Evolutionary conservation across 148 eudicot genomes (phyloP).

Genomic region (Vaccinium vitisidaea): DNA sequence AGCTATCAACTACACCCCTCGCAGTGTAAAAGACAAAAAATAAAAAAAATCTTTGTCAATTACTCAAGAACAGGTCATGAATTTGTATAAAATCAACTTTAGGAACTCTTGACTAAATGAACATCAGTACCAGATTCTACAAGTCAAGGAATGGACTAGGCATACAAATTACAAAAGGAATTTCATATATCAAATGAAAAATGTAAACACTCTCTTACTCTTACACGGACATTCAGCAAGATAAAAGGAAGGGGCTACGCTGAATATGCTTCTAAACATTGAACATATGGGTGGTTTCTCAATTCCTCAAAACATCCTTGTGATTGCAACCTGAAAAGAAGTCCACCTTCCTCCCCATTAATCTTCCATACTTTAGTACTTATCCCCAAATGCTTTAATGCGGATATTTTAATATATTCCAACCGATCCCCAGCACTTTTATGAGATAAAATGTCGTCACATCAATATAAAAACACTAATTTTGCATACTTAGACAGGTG

Average conservation of each 20-base stretch:
- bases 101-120: neutral
- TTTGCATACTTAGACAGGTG: neutral
- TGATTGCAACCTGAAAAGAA: neutral
- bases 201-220: neutral
- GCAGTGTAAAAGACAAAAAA: no score
- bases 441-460: no score
- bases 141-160: neutral
- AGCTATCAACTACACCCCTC: no score
- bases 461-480: no score
- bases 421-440: neutral
- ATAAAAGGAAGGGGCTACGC: neutral
- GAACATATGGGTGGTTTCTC: neutral
- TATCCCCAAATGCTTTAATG: neutral
- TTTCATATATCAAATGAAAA: neutral
- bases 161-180: neutral
- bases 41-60: no score
- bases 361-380: neutral
- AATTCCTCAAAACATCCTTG: neutral
- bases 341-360: neutral
- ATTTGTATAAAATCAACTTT: neutral
- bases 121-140: neutral
- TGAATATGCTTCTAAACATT: neutral
- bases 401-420: no score
- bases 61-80: neutral
- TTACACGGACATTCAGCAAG: neutral